Base-by-base conservation (phyloP, 2,329 filamentous ascomycete species). In the Aureobasidium sp. region DNA sequence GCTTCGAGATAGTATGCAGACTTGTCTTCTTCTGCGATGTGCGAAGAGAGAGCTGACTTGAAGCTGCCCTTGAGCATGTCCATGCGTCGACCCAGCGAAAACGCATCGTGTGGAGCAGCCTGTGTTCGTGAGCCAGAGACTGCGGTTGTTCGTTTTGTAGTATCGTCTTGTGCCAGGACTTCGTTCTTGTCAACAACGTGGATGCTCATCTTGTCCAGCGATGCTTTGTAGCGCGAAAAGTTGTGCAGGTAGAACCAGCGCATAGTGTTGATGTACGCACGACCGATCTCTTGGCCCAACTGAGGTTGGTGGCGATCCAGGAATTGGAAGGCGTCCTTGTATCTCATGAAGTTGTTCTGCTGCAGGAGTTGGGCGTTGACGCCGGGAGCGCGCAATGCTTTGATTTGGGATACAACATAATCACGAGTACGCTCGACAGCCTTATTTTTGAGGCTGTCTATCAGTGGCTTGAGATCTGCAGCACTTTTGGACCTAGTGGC, bases 311-410 rank as follows among this genome's bases (percentile, higher is more conserved):
- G 88, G 68, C 84, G 87, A 64, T 90, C 86, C 36, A 99, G 81
- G 71, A 97, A 99, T 6, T 84, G 82, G 74, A 87, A 99, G 0
- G 97, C 78, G 37, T 96, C 91, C 73, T 90, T 96, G 77, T 91
- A 96, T 68, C 85, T 87, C 53, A 97, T 78, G 68, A 99, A 91
- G 64, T 88, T 89, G 71, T 96, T 90, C 70, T 97, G 91, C 72
- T 99, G 94, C 53, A 99, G 92, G 62, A 97, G 88, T 72, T 99
- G 94, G 2, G 93, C 91, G 73, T 99, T 97, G 73, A 97, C 96
- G 70, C 93, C 94, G 15, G 94, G 94, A 29, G 93, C 96, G 62
- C 94, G 86, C 58, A 99, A 79, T 5, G 92, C 90, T 75, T 96
- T 96, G 73, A 99, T 94, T 73, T 97, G 93, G 17, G 90, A 84